phyloP scores from a whole-genome alignment of 441 rosid genomes.

The Rhodomyrtus psidioides region DNA sequence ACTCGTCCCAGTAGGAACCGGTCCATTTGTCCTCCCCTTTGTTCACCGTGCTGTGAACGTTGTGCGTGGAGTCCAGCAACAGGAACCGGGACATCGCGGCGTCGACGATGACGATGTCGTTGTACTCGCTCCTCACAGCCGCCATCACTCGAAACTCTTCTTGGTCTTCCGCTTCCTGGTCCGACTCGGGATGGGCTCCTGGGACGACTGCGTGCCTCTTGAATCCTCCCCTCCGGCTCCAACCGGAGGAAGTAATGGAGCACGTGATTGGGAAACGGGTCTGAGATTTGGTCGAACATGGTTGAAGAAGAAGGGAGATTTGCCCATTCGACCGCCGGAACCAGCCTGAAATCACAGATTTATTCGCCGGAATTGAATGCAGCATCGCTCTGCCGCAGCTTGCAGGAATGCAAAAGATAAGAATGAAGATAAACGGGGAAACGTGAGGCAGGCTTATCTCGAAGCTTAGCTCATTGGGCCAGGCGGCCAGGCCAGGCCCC shows the following conservation, averaged over 20 bases:
- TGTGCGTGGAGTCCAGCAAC: constrained; percentile 72
- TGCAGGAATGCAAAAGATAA: neutral
- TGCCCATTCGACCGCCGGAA: neutral
- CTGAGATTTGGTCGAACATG: neutral
- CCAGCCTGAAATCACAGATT: neutral
- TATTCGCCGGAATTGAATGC: neutral
- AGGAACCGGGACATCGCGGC: constrained; percentile 49
- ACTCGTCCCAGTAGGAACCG: constrained; percentile 82
- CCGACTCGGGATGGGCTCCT: neutral
- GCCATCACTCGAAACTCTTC: constrained; percentile 48
- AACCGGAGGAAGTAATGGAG: neutral
- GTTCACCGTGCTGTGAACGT: constrained; percentile 63
- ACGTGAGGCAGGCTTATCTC: neutral
- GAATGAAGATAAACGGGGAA: neutral
- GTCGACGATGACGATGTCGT: constrained; percentile 69
- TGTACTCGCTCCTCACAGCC: constrained; percentile 48
- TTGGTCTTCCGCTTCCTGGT: constrained; percentile 20
- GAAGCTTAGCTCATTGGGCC: neutral
- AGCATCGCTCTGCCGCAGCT: neutral
- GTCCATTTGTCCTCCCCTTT: constrained; percentile 69
- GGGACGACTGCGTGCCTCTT: neutral
- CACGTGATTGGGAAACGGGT: neutral
- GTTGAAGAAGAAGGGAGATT: neutral
- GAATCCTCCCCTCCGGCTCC: neutral
- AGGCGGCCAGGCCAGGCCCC: too few relatives aligned